These are phyloP conservation scores for Lobosporangium transversale DNA, from an alignment of 192 early-diverging fungal genomes.

Conservation along the genomic window DNA sequence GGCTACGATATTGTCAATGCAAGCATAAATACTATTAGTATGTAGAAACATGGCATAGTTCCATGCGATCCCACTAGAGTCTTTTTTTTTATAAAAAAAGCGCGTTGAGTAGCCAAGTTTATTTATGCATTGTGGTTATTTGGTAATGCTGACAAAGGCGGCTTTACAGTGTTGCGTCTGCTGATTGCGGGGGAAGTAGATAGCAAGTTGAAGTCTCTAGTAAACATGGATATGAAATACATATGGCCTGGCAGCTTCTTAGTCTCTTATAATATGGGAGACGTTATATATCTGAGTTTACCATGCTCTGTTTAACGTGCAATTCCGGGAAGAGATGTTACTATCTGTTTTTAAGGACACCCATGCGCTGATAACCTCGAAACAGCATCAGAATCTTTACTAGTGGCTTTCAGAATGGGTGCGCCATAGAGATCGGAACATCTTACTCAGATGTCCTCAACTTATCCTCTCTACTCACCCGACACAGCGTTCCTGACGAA, in stretches of 20 bases:
- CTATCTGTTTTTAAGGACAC: background rate
- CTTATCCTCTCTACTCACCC: slow-evolving; percentile 42
- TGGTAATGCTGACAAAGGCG: slow-evolving; percentile 39
- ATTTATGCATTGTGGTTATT: slow-evolving; percentile 66
- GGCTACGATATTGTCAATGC: background rate
- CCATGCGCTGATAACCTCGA: background rate
- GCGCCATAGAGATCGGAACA: slow-evolving; percentile 43
- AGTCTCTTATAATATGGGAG: slow-evolving; percentile 57
- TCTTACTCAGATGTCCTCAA: slow-evolving; percentile 51
- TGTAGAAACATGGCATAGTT: slow-evolving; percentile 56
- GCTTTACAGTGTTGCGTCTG: slow-evolving; percentile 40
- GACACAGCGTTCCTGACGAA: slow-evolving; percentile 54
- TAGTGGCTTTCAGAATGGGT: slow-evolving; percentile 54
- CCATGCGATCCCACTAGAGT: too few relatives aligned
- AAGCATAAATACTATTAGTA: slow-evolving; percentile 37
- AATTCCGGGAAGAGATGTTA: slow-evolving; percentile 44
- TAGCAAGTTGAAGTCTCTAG: slow-evolving; percentile 31
- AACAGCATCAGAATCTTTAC: slow-evolving; percentile 53
- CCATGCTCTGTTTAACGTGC: too few relatives aligned
- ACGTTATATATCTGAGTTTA: slow-evolving; percentile 55
- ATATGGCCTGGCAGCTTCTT: slow-evolving; percentile 61
- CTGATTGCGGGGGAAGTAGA: slow-evolving; percentile 52
- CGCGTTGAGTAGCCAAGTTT: slow-evolving; percentile 51
- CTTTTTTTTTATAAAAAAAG: slow-evolving; percentile 59
- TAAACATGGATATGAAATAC: slow-evolving; percentile 61